Conservation (phyloP, 106 monocot genomes). For the Allium cepa region DNA sequence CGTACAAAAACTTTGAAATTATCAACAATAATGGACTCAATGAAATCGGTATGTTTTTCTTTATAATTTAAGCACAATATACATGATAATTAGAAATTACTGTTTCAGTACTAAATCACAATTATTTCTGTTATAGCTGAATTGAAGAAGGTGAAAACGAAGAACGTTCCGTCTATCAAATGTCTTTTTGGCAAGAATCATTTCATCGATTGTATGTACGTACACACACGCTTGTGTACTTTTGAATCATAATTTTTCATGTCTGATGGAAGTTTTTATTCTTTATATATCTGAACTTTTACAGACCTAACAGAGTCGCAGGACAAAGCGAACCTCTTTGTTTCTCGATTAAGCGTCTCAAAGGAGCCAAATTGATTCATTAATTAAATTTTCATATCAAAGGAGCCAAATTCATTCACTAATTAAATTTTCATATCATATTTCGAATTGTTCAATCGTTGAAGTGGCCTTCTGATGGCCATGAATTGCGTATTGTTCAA, state of each 20-base stretch:
- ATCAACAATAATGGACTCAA: conserved; percentile 2
- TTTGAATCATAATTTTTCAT: background rate
- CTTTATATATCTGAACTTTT: background rate
- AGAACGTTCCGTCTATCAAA: background rate
- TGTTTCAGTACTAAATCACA: background rate
- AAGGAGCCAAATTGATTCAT: background rate
- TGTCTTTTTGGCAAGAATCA: background rate
- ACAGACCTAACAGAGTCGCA: background rate
- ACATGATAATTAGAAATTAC: background rate
- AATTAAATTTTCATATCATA: background rate
- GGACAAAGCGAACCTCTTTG: background rate
- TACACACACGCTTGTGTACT: background rate
- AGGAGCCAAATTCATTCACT: too few relatives aligned
- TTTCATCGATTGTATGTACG: background rate
- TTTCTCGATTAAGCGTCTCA: background rate
- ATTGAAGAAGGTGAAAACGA: background rate
- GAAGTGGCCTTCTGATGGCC: too few relatives aligned
- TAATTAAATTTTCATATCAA: background rate
- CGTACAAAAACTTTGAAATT: conserved; percentile 3
- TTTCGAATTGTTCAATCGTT: too few relatives aligned
- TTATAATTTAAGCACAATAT: background rate
- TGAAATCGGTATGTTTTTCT: background rate
- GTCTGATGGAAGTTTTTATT: background rate
- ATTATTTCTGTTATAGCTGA: background rate
- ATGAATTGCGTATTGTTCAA: too few relatives aligned